Evolutionary conservation across 768 basidiomycete genomes (phyloP).

Genomic region (Nidula microcarpa): DNA sequence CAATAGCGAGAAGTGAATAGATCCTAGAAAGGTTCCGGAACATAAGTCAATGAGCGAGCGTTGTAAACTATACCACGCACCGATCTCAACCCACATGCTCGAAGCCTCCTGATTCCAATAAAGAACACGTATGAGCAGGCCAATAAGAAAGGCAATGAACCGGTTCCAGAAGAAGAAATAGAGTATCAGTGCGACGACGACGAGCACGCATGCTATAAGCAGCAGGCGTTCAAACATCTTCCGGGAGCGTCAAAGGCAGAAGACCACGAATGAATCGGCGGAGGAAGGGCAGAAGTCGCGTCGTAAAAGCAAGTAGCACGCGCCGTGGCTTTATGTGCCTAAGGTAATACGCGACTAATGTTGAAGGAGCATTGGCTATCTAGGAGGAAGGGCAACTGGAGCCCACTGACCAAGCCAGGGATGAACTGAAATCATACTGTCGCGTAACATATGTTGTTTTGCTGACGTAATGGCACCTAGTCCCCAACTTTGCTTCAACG

Average conservation of each 20-base stretch:
- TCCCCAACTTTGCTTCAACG: no score
- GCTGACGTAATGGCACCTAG: neutral
- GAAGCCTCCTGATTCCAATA: slow-evolving; percentile 77
- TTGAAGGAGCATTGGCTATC: no score
- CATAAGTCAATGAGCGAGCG: neutral
- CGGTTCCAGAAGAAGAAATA: slow-evolving; percentile 94
- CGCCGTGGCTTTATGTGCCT: no score
- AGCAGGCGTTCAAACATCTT: slow-evolving; percentile 58
- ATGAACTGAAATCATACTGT: no score
- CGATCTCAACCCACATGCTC: slow-evolving; percentile 85
- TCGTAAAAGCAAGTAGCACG: no score
- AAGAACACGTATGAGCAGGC: slow-evolving; percentile 60
- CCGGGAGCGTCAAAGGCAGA: no score
- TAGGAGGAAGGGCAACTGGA: no score
- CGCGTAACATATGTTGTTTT: neutral
- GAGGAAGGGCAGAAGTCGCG: no score
- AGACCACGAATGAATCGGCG: no score
- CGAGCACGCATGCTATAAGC: slow-evolving; percentile 60
- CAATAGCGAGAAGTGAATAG: slow-evolving; percentile 87
- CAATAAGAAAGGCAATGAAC: slow-evolving; percentile 66
- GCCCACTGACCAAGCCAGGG: neutral
- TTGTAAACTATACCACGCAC: slow-evolving; percentile 28
- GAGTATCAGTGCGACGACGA: slow-evolving; percentile 52
- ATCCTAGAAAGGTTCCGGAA: slow-evolving; percentile 44
- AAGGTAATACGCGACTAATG: no score